Base-by-base conservation (phyloP, 257 asterid species). In the Rhazya stricta region DNA sequence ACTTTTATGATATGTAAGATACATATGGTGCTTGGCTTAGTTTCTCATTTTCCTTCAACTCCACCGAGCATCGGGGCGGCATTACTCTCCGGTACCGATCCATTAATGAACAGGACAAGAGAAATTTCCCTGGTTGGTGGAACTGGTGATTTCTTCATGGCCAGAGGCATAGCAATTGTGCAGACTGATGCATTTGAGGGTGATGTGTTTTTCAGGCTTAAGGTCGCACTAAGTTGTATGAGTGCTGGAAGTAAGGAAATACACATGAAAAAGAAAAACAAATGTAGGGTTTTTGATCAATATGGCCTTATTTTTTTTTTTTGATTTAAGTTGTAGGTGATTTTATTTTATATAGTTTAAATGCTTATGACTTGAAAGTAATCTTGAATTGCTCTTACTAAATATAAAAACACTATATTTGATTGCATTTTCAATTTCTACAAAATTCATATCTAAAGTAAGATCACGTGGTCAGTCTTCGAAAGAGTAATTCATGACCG, bases 101-200 rank as follows among this genome's bases (percentile, higher is more conserved):
- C 96, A 5, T 23, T 91, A 76, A 80, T 88, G 91, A 85, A 88
- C 75, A 87, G 88, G 89, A 86, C 90, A 0, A 87, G 97, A 83
- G 97, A 93, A 73, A 72, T 93, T 63, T 89, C 94, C 53, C 92
- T 93, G 5, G 67, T 93, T 25, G 98, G 98, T 1, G 97, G 98
- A 6, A 89, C 98, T 0, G 97, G 97, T 0, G 97, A 93, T 46
- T 93, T 91, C 76, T 92, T 93, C 87, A 89, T 93, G 96, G 30
- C 86, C 1, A 81, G 96, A 77, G 98, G 98, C 42, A 80, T 89
- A 48, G 98, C 96, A 3, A 85, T 91, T 25, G 16, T 91, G 75
- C 77, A 15, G 53, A 93, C 96, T 0, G 97, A 91, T 82, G 89
- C 98, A 0, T 73, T 83, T 5, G 97, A 93, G 56, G 91, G 89